Evolutionary conservation across 768 basidiomycete genomes (phyloP), one percentile per base, ranked within the genome.

Genomic region (Trametes gibbosa): DNA sequence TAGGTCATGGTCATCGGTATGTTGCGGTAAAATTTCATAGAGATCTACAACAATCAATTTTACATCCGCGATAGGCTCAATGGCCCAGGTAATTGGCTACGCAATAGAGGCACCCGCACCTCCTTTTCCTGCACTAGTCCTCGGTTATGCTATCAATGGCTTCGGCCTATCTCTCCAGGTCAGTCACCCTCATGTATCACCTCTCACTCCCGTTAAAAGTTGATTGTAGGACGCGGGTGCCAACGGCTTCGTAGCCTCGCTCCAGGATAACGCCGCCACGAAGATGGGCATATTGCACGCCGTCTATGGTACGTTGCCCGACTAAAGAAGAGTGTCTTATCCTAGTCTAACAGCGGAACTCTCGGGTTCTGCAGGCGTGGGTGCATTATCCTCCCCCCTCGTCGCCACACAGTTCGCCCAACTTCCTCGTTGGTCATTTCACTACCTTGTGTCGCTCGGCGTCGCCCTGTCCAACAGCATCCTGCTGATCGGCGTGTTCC

Each of bases 321-420:
- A 4, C 39, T 41, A 1, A n/a, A 29, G 12, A 14, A 23, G n/a
- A 2, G 12, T 27, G 24, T 10, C 10, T n/a, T 14, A 5, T 7
- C 14, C 2, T 29, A 14, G 25, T 14, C 25, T 16, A 10, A 29
- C 8, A 9, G 10, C 7, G 25, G 55, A 59, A 21, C 2, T 47
- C 23, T 14, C 4, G 50, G 39, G 19, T 10, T 6, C 24, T 24
- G 21, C 43, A 89, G 88, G 89, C n/a, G 72, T 79, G 0, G 89
- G 89, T 2, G 88, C 88, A 1, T 73, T 90, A 7, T 76, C 76
- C 6, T 71, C 92, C 0, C 93, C 94, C 2, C 78, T 96, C 16
- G 83, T 87, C 0, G 81, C 92, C 0, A 95, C 94, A 0, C 90
- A 92, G 56, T 95, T 96, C 64, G 77, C 89, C 0, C 82, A 84